Conservation (phyloP, 1,139 yeast species). For the Saccharomycopsis hybrid region DNA sequence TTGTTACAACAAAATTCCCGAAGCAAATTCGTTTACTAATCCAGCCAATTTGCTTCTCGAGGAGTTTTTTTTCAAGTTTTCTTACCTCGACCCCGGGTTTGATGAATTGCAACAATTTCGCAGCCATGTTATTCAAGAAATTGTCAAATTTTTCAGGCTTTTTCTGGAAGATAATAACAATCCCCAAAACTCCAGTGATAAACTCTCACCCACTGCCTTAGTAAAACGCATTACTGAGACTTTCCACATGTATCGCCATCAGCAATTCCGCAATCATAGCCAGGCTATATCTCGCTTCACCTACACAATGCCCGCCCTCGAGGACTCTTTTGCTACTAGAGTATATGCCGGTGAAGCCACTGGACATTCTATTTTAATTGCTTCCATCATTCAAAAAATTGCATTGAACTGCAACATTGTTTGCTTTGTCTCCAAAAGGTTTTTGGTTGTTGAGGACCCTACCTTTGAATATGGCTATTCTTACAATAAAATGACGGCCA, state of each 20-base stretch:
- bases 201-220: too few species aligned
- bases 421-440: background rate
- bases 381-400: constrained; percentile 3
- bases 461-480: background rate
- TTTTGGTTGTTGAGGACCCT: background rate
- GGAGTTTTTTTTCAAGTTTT: constrained; percentile 8
- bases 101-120: constrained; percentile 6
- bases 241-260: too few species aligned
- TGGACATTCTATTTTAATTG: constrained; percentile 4
- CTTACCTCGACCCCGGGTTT: constrained; percentile 13
- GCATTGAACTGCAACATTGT: constrained; percentile 2
- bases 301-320: background rate
- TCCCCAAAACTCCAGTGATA: too few species aligned
- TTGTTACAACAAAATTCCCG: background rate
- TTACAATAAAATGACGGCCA: too few species aligned
- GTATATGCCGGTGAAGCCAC: constrained; percentile 10
- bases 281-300: background rate
- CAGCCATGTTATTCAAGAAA: background rate
- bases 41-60: background rate
- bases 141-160: background rate
- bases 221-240: too few species aligned
- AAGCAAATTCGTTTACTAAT: background rate
- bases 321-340: constrained; percentile 2
- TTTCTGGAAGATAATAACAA: too few species aligned
- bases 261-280: too few species aligned